Base-by-base conservation (phyloP, 2,329 filamentous ascomycete species). In the Fusarium hostae region DNA sequence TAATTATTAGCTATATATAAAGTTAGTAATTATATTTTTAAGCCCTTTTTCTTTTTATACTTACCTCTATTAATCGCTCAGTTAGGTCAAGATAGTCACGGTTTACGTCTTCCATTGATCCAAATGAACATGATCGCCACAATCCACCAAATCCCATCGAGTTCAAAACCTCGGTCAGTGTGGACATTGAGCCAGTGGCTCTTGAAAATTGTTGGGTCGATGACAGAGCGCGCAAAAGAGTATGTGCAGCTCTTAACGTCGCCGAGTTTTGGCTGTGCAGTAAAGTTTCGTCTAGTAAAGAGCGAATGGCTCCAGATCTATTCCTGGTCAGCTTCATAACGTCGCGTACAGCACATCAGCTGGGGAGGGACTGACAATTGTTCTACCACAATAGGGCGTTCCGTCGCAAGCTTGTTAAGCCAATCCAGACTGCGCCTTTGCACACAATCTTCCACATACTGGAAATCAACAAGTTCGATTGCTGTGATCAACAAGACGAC, bases 391-490 rank as follows among this genome's bases (percentile, higher is more conserved):
- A 82, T 80, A 5, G 89, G 88, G 26, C 90, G 82, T 24, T 82
- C 82, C 13, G 78, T 74, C 6, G 89, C 89, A 32, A 92, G 79
- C 54, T 86, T 82, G 56, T 87, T 88, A 39, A 92, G 82, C 88
- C 90, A 91, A 20, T 82, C 77, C 6, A 92, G 80, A 20, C 84
- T 87, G 18, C 88, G 84, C 45, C 86, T 86, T 76, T 92, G 90
- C 22, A 90, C 84, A 3, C 83, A 82, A 61, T 92, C 89, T 63
- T 92, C 90, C 11, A 91, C 81, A 63, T 87, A 87, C 61, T 88
- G 86, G 74, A 92, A 92, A 76, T 92, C 90, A 13, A 92, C 86
- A 44, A 92, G 82, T 75, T 88, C 86, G 60, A 92, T 89, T 2
- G 88, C 88, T 6, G 88, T 88, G 67, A 88, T 89, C 9, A 92